phyloP scores from a whole-genome alignment of 257 asterid species.

The Phtheirospermum japonicum region DNA sequence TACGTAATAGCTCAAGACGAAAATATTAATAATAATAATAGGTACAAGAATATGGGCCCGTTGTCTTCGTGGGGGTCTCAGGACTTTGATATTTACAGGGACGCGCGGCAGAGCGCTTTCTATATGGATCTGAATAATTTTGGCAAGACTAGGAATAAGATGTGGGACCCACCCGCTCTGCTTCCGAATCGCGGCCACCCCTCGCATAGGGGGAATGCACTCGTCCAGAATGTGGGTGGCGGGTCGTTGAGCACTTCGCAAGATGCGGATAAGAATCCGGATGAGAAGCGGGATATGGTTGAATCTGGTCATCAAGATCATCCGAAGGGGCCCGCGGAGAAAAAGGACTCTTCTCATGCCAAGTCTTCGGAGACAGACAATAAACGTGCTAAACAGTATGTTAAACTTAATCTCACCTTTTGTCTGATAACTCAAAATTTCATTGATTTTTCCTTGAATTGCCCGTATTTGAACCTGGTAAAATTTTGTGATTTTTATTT shows the following conservation, averaged over 20 bases:
- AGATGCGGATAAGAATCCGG: constrained; percentile 53
- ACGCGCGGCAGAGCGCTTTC: constrained; percentile 45
- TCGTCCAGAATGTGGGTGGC: constrained; percentile 39
- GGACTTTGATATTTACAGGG: constrained; percentile 56
- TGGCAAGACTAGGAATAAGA: constrained; percentile 49
- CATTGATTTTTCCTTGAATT: no score
- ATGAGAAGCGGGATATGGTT: constrained; percentile 30
- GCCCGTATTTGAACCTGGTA: neutral
- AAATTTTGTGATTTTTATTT: neutral
- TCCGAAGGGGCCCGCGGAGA: constrained; percentile 1
- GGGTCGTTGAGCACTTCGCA: constrained; percentile 38
- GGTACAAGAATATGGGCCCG: constrained; percentile 40
- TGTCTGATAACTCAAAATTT: no score
- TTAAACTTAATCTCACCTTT: constrained; percentile 8
- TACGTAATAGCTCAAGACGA: constrained; percentile 44
- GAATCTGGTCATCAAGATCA: constrained; percentile 6
- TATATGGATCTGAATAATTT: constrained; percentile 44
- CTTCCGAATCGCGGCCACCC: constrained; percentile 49
- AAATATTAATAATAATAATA: constrained; percentile 40
- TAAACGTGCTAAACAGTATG: constrained; percentile 94
- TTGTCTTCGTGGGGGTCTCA: constrained; percentile 75
- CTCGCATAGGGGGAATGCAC: constrained; percentile 42
- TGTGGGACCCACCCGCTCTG: constrained; percentile 49
- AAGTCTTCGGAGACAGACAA: constrained; percentile 75
- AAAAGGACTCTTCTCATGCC: constrained; percentile 43